Conservation (phyloP, 176 grass and related monocot species). For the Ensete glaucum region DNA sequence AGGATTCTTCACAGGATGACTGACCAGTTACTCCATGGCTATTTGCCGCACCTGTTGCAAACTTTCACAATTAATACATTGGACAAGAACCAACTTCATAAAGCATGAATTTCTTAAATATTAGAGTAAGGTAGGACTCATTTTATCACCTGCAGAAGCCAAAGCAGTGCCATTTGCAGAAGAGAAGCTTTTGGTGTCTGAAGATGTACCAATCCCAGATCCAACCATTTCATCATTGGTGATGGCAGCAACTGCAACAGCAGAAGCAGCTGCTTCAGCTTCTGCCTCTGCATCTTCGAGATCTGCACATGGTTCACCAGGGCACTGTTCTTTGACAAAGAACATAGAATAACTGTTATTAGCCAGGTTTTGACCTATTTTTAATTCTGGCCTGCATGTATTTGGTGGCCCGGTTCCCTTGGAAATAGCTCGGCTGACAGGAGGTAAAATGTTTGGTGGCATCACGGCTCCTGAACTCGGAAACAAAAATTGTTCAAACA, state of each 20-base stretch:
- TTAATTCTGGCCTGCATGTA: conserved; percentile 56
- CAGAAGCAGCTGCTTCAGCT: conserved; percentile 87
- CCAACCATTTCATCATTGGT: conserved; percentile 62
- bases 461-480: conserved; percentile 67
- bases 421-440: conserved; percentile 47
- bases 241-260: conserved; percentile 89
- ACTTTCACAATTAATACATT: not conserved
- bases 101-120: not conserved
- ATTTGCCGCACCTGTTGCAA: conserved; percentile 31
- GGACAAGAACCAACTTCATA: not conserved
- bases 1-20: conserved; percentile 56
- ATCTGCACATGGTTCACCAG: conserved; percentile 33
- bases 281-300: conserved; percentile 48
- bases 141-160: conserved; percentile 48
- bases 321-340: conserved; percentile 42
- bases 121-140: conserved; percentile 10
- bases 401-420: conserved; percentile 69
- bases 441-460: conserved; percentile 55
- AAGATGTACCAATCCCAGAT: conserved; percentile 38
- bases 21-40: conserved; percentile 24
- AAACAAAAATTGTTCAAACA: conserved; percentile 13
- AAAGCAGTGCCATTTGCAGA: conserved; percentile 40
- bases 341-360: conserved; percentile 32
- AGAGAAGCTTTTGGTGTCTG: conserved; percentile 51
- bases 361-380: conserved; percentile 40